Percentiles rank a stretch among this genome's conserved stretches.
These are phyloP conservation scores for Cryptococcus wingfieldii DNA, from an alignment of 1,284 basidiomycete genomes.

Conservation along the genomic window DNA sequence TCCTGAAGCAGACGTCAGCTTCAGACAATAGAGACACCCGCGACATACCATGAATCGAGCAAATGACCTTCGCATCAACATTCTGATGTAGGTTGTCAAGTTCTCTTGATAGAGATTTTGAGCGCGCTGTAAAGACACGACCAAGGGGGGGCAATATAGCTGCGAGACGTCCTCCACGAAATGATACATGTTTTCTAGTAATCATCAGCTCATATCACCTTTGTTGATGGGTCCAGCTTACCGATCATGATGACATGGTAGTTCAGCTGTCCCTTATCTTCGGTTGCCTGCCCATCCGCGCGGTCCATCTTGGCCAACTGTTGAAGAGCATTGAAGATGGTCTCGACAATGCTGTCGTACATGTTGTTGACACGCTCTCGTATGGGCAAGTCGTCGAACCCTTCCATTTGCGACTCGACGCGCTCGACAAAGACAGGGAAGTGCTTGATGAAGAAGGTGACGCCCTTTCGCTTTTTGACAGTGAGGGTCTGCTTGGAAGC, in stretches of 20 bases:
- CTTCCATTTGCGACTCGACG: constrained; percentile 80
- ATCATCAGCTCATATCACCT: background rate
- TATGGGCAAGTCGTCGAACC: constrained; percentile 70
- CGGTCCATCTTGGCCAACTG: constrained; percentile 91
- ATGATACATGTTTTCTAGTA: constrained; percentile 88
- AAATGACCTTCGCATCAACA: constrained; percentile 81
- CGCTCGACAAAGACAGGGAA: constrained; percentile 84
- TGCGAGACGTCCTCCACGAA: constrained; percentile 76
- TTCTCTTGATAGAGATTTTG: constrained; percentile 84
- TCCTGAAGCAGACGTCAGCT: constrained; percentile 57
- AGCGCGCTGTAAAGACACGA: constrained; percentile 66
- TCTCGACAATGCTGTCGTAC: constrained; percentile 80
- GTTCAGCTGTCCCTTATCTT: constrained; percentile 94
- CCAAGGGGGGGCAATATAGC: constrained; percentile 58
- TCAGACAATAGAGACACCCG: background rate
- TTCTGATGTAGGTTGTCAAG: constrained; percentile 74
- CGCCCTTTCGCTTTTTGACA: constrained; percentile 76
- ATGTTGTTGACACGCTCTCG: constrained; percentile 72
- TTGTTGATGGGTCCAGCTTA: constrained; percentile 49
- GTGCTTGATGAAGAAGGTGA: constrained; percentile 86
- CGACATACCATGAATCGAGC: constrained; percentile 74
- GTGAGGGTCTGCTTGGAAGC: constrained; percentile 63
- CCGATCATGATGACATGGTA: constrained; percentile 94
- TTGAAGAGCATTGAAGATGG: constrained; percentile 88
- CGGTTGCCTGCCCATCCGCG: constrained; percentile 57